phyloP scores from a whole-genome alignment of 352 stramenopile genomes.

The Globisporangium irregulare region DNA sequence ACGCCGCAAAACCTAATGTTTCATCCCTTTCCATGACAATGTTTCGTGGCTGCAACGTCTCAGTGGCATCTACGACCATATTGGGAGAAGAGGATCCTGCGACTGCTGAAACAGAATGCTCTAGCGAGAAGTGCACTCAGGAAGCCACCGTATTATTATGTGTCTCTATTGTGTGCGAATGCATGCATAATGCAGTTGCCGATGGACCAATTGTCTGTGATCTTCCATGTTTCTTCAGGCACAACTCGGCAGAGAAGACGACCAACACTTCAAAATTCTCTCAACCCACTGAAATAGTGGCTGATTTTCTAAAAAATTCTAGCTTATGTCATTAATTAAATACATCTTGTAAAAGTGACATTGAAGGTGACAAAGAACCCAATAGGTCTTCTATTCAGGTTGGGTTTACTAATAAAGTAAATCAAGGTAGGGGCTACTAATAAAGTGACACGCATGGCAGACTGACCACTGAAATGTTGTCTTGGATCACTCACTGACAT shows the following conservation, averaged over 20 bases:
- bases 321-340: not conserved
- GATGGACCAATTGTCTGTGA: not conserved
- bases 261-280: no score
- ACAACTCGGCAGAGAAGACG: no score
- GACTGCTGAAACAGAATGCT: not conserved
- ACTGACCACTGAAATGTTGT: not conserved
- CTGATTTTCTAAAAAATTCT: not conserved
- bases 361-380: not conserved
- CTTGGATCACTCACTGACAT: not conserved
- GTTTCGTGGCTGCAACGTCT: not conserved
- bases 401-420: no score
- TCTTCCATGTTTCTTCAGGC: not conserved
- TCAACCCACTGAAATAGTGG: not conserved
- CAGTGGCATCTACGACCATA: not conserved
- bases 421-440: not conserved
- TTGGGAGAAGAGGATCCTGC: not conserved
- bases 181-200: not conserved
- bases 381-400: not conserved
- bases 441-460: not conserved
- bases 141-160: not conserved
- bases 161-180: not conserved
- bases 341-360: not conserved
- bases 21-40: not conserved
- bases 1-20: not conserved
- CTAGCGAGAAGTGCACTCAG: not conserved